Evolutionary conservation across 2,329 filamentous ascomycete genomes (phyloP), one percentile per base, ranked within the genome.

Genomic region (Fusarium concolor): DNA sequence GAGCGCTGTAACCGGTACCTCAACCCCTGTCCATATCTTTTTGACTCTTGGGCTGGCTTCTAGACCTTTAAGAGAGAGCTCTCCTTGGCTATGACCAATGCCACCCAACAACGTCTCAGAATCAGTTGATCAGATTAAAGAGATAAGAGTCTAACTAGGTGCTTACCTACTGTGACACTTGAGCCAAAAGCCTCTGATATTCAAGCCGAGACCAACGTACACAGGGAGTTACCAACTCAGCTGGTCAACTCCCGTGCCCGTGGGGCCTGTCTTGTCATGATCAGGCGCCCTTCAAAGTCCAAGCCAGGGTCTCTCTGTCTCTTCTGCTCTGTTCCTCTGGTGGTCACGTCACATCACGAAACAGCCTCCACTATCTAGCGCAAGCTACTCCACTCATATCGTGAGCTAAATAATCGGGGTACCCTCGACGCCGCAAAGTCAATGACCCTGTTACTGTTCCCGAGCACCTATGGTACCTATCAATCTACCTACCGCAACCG

Each of bases 341-440:
- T 41, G 38, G 65, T 62, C 60, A 50, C 62, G 42, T 68, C 65
- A 68, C 64, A 43, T 65, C 64, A 65, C 64, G 60, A 65, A 55
- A 41, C 56, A 38, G 44, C 44, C 53, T 29, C 28, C 31, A 52
- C 20, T 42, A 26, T 45, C 54, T 56, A 59, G 54, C 43, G 42
- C 50, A n/a, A 26, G 26, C 33, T 46, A 56, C 56, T 45, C 56
- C 43, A 43, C 56, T 51, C 35, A 51, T 45, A 47, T 43, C 26
- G 24, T 52, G 52, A 52, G 35, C 52, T 49, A 62, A 53, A 43
- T 56, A 44, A 49, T 62, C 31, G 49, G 56, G 56, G 44, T 64
- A 65, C 44, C 35, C 42, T 47, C 33, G 37, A 54, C 46, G 52
- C 60, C 39, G 46, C 33, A 64, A 52, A 52, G 52, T 64, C 22